Base-by-base conservation (phyloP, 805 yeast genomes). In the Metschnikowia borealis region DNA sequence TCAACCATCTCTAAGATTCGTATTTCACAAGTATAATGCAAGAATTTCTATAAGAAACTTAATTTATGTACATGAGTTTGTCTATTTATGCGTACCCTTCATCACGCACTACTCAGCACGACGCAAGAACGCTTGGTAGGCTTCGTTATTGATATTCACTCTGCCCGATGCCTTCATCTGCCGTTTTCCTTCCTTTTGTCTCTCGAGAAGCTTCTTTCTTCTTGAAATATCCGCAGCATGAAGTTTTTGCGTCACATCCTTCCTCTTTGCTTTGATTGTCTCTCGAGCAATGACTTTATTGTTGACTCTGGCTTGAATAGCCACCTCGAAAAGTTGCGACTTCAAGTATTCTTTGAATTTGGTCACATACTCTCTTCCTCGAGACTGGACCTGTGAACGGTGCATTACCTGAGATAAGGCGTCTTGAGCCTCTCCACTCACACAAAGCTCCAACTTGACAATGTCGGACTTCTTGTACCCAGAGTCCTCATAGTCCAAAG, bases 141-240 rank as follows among this genome's bases (percentile, higher is more conserved):
- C 96, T 56, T 89, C 95, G 52, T 85, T 85, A 53, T 87, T 83
- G 46, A 92, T 86, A 38, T 77, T 73, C 15, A 92, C 87, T 47
- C 82, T 80, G 13, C 98, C 98, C 13, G 84, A 76, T 14, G 86
- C 75, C 67, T 86, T 85, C 85, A 92, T 77, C 54, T 78, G 79
- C 68, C 87, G 89, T 69, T 94, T 94, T 36, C 99, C 99, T 63
- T 89, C 96, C 66, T 91, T 92, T 62, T 92, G 99, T 60, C 87
- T 85, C 49, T 79, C 89, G 47, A 92, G 73, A 57, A 92, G 76
- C 69, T 92, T 92, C 74, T 90, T 90, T 54, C 96, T 78, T 70
- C 99, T 78, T 0, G 95, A 80, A 33, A 91, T 81, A 72, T 92
- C 99, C 17, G 96, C 84, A 0, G 98, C 99, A 67, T 92, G 98